phyloP scores from a whole-genome alignment of 1,139 yeast species.

The Hansenula lynferdii region DNA sequence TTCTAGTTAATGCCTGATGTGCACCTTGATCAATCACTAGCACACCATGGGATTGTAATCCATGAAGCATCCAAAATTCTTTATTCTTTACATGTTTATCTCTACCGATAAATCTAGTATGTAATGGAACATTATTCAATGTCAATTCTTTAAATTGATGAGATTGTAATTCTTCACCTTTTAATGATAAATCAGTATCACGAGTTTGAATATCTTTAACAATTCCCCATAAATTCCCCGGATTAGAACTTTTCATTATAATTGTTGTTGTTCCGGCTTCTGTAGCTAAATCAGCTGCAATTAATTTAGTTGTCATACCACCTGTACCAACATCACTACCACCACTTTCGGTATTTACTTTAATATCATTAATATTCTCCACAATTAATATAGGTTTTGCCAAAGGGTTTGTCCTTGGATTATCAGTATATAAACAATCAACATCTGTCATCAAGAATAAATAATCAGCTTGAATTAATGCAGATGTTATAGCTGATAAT shows the following conservation, averaged over 20 bases:
- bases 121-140: conserved; percentile 58
- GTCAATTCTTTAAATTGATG: conserved; percentile 37
- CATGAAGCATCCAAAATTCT: conserved; percentile 92
- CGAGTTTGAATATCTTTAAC: conserved; percentile 62
- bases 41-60: conserved; percentile 76
- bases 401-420: conserved; percentile 79
- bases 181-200: too few relatives aligned
- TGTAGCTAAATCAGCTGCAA: conserved; percentile 95
- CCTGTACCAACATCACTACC: conserved; percentile 96
- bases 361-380: conserved; percentile 65
- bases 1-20: conserved; percentile 75
- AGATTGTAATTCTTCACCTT: conserved; percentile 29
- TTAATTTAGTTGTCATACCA: conserved; percentile 95
- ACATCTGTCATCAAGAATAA: conserved; percentile 92
- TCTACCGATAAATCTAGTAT: conserved; percentile 81
- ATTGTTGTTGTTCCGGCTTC: conserved; percentile 92
- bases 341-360: conserved; percentile 68
- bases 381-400: conserved; percentile 84
- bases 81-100: conserved; percentile 68
- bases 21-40: conserved; percentile 84
- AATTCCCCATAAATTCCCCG: conserved; percentile 69
- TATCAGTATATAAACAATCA: conserved; percentile 87
- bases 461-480: conserved; percentile 91
- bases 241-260: conserved; percentile 72
- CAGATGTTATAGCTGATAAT: conserved; percentile 90